phyloP scores from a whole-genome alignment of 192 early-diverging fungal species.

The Hyaloraphidium curvatum region DNA sequence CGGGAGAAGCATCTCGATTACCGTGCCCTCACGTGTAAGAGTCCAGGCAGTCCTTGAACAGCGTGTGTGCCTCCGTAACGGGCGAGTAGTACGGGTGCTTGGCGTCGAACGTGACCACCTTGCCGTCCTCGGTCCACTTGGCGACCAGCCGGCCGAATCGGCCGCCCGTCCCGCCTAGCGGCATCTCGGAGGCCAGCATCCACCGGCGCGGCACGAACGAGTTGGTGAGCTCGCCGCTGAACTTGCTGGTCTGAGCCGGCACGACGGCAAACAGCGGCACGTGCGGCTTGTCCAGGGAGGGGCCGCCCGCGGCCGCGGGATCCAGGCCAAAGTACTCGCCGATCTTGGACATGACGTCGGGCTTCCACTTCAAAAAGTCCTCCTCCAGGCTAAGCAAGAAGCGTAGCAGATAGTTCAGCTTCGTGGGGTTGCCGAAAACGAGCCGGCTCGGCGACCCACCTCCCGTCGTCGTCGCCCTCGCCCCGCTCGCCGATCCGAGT shows the following conservation, averaged over 20 bases:
- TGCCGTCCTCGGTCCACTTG: too few relatives aligned
- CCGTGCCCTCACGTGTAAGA: not conserved
- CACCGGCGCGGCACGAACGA: constrained; percentile 20
- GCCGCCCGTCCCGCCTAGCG: not conserved
- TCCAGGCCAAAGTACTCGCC: constrained; percentile 53
- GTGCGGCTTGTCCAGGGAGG: constrained; percentile 17
- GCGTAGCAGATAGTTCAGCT: not conserved
- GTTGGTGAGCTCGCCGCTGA: constrained; percentile 39
- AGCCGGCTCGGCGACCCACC: constrained; percentile 7
- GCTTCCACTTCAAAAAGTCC: constrained; percentile 92
- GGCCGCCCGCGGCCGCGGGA: constrained; percentile 17
- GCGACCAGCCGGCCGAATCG: too few relatives aligned
- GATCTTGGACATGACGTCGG: constrained; percentile 55
- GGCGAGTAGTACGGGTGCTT: constrained; percentile 71
- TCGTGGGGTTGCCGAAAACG: not conserved
- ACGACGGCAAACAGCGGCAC: constrained; percentile 22
- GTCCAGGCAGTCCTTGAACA: constrained; percentile 35
- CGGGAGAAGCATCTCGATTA: constrained; percentile 3
- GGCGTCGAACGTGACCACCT: constrained; percentile 57
- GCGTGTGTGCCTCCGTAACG: constrained; percentile 34
- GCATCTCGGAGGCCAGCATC: not conserved
- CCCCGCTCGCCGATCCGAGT: constrained; percentile 53
- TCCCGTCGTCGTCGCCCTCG: constrained; percentile 91
- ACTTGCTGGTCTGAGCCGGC: constrained; percentile 13
- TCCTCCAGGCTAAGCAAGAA: constrained; percentile 56